Conservation (phyloP, 441 rosid genomes). For the Metrosideros polymorpha region DNA sequence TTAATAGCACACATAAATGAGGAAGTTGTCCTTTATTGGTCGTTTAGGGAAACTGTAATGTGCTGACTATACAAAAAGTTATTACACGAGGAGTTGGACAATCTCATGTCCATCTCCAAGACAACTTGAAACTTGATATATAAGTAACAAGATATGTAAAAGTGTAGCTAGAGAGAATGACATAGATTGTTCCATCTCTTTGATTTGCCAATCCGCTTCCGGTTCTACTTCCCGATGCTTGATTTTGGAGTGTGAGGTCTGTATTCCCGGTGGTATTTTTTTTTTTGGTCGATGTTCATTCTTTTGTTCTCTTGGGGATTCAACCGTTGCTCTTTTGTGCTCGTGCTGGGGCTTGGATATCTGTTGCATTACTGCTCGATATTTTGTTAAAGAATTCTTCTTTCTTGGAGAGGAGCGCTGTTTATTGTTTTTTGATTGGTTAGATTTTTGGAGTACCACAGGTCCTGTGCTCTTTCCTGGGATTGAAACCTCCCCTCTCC, state of each 20-base stretch:
- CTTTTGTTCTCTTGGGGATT: neutral
- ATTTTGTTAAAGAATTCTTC: neutral
- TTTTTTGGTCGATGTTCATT: neutral
- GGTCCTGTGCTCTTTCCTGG: neutral
- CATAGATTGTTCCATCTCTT: neutral
- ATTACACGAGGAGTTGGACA: neutral
- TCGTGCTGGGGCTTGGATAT: neutral
- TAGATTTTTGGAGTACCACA: neutral
- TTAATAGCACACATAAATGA: neutral
- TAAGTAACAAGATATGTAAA: neutral
- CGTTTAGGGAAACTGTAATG: neutral
- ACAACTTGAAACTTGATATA: neutral
- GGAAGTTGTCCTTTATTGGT: neutral
- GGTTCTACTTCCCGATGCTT: neutral
- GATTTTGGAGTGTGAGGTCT: neutral
- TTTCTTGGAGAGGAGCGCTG: neutral
- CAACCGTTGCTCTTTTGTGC: neutral
- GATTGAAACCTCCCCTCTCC: neutral
- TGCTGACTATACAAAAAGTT: neutral
- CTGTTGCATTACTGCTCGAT: neutral
- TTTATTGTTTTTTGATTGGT: neutral
- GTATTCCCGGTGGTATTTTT: neutral
- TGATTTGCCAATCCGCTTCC: neutral
- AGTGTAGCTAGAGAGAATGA: neutral
- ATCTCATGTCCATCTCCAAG: neutral